These are phyloP conservation scores for Paracoccidioides brasiliensis DNA, from an alignment of 2,329 filamentous ascomycete genomes.

Conservation along the genomic window DNA sequence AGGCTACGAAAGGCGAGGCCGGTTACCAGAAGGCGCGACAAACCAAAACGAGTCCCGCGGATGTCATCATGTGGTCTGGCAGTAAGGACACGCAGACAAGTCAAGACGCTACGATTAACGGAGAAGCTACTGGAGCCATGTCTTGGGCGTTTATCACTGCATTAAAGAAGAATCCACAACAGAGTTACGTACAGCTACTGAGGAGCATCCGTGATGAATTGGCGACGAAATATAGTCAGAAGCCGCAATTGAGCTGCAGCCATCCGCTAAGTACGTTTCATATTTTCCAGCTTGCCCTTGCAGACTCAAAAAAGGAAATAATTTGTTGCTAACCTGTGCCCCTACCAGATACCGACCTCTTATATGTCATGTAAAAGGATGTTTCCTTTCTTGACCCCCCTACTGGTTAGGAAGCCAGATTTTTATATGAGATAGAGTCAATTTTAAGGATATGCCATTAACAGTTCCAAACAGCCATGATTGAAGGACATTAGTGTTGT, in stretches of 20 bases:
- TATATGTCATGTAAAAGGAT: conserved; percentile 50
- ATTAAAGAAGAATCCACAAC: conserved; percentile 82
- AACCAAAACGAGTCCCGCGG: conserved; percentile 86
- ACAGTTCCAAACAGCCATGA: not conserved
- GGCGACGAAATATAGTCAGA: conserved; percentile 75
- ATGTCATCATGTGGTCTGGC: conserved; percentile 96
- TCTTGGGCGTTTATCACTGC: conserved; percentile 91
- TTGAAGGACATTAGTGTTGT: not conserved
- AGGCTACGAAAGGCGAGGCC: conserved; percentile 65
- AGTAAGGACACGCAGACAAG: conserved; percentile 95
- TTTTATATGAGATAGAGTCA: not conserved
- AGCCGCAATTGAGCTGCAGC: conserved; percentile 90
- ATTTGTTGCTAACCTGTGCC: conserved; percentile 14
- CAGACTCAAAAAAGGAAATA: conserved; percentile 10
- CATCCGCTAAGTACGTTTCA: conserved; percentile 71
- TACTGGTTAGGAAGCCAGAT: not conserved
- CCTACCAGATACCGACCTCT: conserved; percentile 46
- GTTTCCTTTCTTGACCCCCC: not conserved
- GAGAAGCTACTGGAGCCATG: conserved; percentile 93
- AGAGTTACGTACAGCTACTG: conserved; percentile 89
- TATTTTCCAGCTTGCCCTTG: conserved; percentile 11
- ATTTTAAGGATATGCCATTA: not conserved
- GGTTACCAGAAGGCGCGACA: conserved; percentile 67
- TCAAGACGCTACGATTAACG: conserved; percentile 75
- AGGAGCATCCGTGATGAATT: conserved; percentile 92